A percentile compares a stretch with the other conserved stretches of the same genome.
Conservation (phyloP, 164 flowering plant species). For the Akebia trifoliata region DNA sequence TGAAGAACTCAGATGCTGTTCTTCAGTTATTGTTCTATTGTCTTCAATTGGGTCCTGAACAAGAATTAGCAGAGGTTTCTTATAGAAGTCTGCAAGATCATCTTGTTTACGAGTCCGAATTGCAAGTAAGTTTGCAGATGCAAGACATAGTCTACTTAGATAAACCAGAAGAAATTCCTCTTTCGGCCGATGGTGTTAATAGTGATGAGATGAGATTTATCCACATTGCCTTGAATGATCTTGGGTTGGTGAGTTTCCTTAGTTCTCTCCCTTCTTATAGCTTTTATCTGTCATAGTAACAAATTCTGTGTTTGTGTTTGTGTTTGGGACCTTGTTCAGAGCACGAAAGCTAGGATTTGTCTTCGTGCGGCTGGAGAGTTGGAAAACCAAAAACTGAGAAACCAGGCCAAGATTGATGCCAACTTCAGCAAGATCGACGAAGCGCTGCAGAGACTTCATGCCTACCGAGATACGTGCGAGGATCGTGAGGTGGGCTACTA, state of each 20-base stretch:
- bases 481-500: constrained; percentile 47
- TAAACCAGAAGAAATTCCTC: constrained; percentile 31
- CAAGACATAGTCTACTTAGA: constrained; percentile 32
- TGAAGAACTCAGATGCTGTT: constrained; percentile 64
- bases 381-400: constrained; percentile 44
- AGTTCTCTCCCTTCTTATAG: not conserved
- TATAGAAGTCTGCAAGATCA: constrained; percentile 44
- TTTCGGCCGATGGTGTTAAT: constrained; percentile 26
- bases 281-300: not conserved
- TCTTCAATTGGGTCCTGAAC: constrained; percentile 35
- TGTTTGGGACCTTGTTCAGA: constrained; percentile 35
- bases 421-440: constrained; percentile 36
- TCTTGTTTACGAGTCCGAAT: constrained; percentile 29
- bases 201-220: constrained; percentile 14
- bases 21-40: constrained; percentile 60
- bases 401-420: constrained; percentile 32
- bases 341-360: constrained; percentile 56
- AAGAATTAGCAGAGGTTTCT: constrained; percentile 23
- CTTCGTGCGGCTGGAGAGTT: constrained; percentile 64
- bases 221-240: constrained; percentile 35
- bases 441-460: constrained; percentile 23
- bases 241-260: constrained; percentile 53
- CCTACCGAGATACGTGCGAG: constrained; percentile 37
- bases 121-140: constrained; percentile 33
- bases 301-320: too few relatives aligned